phyloP scores from a whole-genome alignment of 345 rosid species.

The Toxicodendron radicans region DNA sequence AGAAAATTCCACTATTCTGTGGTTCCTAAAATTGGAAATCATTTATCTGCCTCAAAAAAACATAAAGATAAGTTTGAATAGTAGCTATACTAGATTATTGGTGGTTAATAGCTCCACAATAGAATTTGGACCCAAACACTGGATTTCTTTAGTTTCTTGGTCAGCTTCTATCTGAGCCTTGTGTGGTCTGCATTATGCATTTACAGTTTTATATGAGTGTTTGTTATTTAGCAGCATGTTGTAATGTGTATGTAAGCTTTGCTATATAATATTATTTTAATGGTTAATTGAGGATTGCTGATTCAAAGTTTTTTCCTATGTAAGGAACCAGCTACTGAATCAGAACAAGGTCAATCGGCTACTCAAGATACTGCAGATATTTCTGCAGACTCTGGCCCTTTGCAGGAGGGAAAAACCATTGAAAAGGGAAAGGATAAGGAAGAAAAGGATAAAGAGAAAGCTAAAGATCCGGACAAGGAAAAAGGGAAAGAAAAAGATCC shows the following conservation, averaged over 20 bases:
- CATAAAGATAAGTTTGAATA: neutral
- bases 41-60: neutral
- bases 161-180: neutral
- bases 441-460: slow-evolving; percentile 72
- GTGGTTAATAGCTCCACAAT: neutral
- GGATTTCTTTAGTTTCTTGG: neutral
- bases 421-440: slow-evolving; percentile 87
- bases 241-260: neutral
- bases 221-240: neutral
- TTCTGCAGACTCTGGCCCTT: slow-evolving; percentile 53
- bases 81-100: neutral
- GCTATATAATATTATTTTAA: neutral
- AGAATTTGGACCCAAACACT: neutral
- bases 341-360: slow-evolving; percentile 54
- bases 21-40: neutral
- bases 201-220: neutral
- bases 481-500: slow-evolving; percentile 36
- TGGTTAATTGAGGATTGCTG: slow-evolving; percentile 5
- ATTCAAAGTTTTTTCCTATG: slow-evolving; percentile 13
- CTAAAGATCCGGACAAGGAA: slow-evolving; percentile 49
- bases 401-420: slow-evolving; percentile 52
- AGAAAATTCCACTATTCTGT: neutral
- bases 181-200: neutral
- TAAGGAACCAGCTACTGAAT: slow-evolving; percentile 72
- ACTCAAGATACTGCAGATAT: slow-evolving; percentile 57